Base-by-base conservation (phyloP, 2,329 filamentous ascomycete species). In the Zymoseptoria tritici region DNA sequence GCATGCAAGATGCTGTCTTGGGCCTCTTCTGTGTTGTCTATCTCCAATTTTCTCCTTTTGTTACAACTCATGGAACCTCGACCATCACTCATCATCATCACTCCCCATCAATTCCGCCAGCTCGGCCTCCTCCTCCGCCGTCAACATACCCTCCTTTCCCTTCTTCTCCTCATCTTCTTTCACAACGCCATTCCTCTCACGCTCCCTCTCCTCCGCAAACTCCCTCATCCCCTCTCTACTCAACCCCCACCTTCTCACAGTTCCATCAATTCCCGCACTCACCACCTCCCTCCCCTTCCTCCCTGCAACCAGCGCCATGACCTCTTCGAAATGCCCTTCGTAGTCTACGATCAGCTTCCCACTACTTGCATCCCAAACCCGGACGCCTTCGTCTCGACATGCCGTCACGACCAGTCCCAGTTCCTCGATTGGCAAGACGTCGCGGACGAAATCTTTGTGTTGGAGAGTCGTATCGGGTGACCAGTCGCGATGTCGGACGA, bases 361-460 rank as follows among this genome's bases (percentile, higher is more conserved):
- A 49, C 63, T 67, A 7, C 60, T 57, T 7, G 65, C 57, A 72
- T 96, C 88, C 93, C 93, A 99, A 8, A 97, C 83, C 68, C 95
- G 89, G 60, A 99, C 81, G 68, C 96, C 85, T 75, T 99, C 94
- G 70, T 97, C 91, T 66, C 94, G 82, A 59, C 94, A 96, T 1
- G 89, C 92, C 1, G 94, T 97, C 50, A 96, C 76, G 11, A 94
- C 84, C 86, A 90, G 93, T 3, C 88, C 87, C 0, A 85, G 85
- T 49, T 82, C 79, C 21, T 72, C 70, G 61, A 83, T 78, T 3
- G 93, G 81, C 8, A 86, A 85, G 21, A 97, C 83, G 59, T 91
- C 90, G 60, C 91, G 85, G 29, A 97, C 92, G 72, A 96, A 97
- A 73, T 95, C 91, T 1, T 91, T 90, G 72, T 99, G 94, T 57